Evolutionary conservation across 2,329 filamentous ascomycete genomes (phyloP), one percentile per base, ranked within the genome.

Genomic region (Leptodontidium sp.): DNA sequence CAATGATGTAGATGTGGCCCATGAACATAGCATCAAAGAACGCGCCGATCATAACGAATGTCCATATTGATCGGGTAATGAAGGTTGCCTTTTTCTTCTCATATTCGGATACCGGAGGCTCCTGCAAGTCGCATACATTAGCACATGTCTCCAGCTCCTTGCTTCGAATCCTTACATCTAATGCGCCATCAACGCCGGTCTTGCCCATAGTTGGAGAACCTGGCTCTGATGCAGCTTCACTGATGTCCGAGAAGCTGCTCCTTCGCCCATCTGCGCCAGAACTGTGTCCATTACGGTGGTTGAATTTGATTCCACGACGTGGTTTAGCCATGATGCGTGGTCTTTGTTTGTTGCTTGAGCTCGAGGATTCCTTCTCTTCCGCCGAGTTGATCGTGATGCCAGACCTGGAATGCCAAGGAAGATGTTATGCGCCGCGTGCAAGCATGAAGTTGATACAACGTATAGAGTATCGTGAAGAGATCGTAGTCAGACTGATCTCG

Each of bases 21-120:
- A 94, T 93, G 83, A 98, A 97, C 81, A 99, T 92, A 73, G 93
- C 89, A 67, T 88, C 87, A 82, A 98, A 98, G 87, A 99, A 99
- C 77, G 89, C 87, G 65, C 85, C 92, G 76, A 99, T 97, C 96
- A 99, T 99, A 82, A 97, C 91, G 73, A 99, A 91, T 3, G 93
- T 98, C 96, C 96, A 99, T 85, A 98, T 93, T 65, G 95, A 95
- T 77, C 96, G 91, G 49, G 94, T 97, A 78, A 98, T 92, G 84
- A 99, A 98, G 80, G 96, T 97, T 81, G 94, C 91, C 84, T 97
- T 98, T 83, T 99, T 99, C 88, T 98, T 98, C 79, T 98, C 94
- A 80, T 97, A 98, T 71, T 98, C 96, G 75, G 88, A 87, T 68
- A 83, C 79, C 66, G 78, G 78, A 24, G 70, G 64, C 35, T 74